These are phyloP conservation scores for Flaveria brownii DNA, from an alignment of 129 eudicot species.

Conservation along the genomic window DNA sequence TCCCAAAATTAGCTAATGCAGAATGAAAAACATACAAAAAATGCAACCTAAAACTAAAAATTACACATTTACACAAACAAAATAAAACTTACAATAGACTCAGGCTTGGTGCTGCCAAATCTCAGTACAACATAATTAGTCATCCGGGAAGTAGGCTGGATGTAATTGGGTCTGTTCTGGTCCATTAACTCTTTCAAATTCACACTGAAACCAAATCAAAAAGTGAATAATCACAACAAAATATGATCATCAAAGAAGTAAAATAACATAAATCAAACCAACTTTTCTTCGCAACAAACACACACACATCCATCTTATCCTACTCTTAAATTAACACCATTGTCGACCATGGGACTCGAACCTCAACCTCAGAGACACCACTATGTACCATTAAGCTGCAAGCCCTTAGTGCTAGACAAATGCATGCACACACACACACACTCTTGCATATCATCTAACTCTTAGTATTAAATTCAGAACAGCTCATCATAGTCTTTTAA, in stretches of 20 bases:
- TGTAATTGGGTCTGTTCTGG: constrained; percentile 69
- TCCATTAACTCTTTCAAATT: constrained; percentile 84
- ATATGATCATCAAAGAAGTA: not conserved
- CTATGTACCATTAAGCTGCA: no score
- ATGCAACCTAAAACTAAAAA: not conserved
- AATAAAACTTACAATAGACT: constrained; percentile 48
- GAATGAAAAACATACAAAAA: not conserved
- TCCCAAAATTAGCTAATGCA: no score
- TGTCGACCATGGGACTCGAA: no score
- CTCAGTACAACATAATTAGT: constrained; percentile 83
- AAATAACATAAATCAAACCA: not conserved
- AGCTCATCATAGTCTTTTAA: not conserved
- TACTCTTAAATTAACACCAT: no score
- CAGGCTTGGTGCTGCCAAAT: constrained; percentile 65
- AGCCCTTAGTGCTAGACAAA: not conserved
- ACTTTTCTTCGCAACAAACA: no score
- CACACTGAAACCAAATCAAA: constrained; percentile 59
- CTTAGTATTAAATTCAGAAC: not conserved
- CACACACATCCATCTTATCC: no score
- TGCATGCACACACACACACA: not conserved
- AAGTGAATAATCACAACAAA: constrained; percentile 9
- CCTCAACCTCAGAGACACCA: no score
- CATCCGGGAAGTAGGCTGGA: constrained; percentile 92
- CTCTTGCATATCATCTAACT: constrained; percentile 10
- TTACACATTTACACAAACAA: not conserved